phyloP scores from a whole-genome alignment of 2,329 filamentous ascomycete species.

The Aspergillus latus region DNA sequence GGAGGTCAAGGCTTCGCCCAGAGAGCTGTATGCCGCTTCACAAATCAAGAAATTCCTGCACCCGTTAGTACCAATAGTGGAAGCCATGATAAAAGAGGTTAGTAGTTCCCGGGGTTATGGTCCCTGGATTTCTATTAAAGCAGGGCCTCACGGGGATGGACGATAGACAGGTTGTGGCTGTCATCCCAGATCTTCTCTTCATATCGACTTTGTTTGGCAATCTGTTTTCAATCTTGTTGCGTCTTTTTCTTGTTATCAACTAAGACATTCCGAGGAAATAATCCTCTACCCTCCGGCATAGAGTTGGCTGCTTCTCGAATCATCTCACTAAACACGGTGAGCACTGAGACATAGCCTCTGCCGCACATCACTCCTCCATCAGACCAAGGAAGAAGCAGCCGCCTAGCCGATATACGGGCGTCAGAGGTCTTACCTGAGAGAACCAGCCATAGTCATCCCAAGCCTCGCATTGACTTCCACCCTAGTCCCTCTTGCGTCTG shows the following conservation, averaged over 20 bases:
- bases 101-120: constrained; percentile 10
- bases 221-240: background rate
- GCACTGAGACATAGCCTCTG: constrained; percentile 14
- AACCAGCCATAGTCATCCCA: background rate
- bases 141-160: background rate
- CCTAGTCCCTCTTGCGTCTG: background rate
- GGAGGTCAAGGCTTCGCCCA: constrained; percentile 14
- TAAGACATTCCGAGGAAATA: constrained; percentile 9
- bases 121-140: constrained; percentile 11
- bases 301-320: constrained; percentile 15
- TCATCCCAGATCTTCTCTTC: background rate
- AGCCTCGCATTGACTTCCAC: background rate
- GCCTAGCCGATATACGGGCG: constrained; percentile 1
- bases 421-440: background rate
- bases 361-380: background rate
- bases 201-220: background rate
- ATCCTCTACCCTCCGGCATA: background rate
- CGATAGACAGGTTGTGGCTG: background rate
- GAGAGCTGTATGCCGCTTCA: constrained; percentile 11
- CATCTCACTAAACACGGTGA: constrained; percentile 2
- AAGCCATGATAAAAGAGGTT: constrained; percentile 14
- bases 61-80: constrained; percentile 6
- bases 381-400: constrained; percentile 3
- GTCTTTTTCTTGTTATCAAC: background rate
- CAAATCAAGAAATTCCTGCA: constrained; percentile 11